Base-by-base conservation (phyloP, 2,329 filamentous ascomycete species). In the Trichophyton simii region DNA sequence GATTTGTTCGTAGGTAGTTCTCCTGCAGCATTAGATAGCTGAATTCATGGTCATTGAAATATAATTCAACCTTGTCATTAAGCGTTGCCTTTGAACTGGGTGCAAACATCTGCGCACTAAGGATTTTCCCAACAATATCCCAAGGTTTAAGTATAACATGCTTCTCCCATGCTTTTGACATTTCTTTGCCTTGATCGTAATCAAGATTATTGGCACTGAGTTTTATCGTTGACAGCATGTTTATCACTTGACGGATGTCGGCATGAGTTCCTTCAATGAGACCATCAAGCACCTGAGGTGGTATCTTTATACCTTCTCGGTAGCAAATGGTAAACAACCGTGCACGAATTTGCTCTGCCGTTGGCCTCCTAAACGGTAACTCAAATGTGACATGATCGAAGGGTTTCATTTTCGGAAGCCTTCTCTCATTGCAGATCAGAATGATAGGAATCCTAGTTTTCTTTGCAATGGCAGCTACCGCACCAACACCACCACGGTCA, bases 11-110 rank as follows among this genome's bases (percentile, higher is more conserved):
- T 11, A 99, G 80, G 68, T 99, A 99, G 71, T 99, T 99, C 73
- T 99, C 95, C 72, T 99, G 94, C 55, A 99, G 85, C 94, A 99
- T 97, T 60, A 99, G 79, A 70, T 87, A 94, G 69, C 91, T 96
- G 76, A 97, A 95, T 69, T 99, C 94, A 70, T 99, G 94, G 69
- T 99, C 94, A 73, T 99, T 97, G 80, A 99, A 99, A 74, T 99
- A 99, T 1, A 99, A 83, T 75, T 99, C 92, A 65, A 95, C 94
- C 79, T 99, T 99, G 73, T 99, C 92, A 71, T 97, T 97, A 41
- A 99, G 78, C 0, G 90, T 95, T 2, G 89, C 80, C 66, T 89
- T 95, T 75, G 90, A 95, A 58, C 86, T 84, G 3, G 86, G 82
- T 25, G 88, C 82, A 74, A 97, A 99, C 75, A 96, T 84, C 42